Base-by-base conservation (phyloP, 176 grass and related monocot species). In the Oryza australiensis region DNA sequence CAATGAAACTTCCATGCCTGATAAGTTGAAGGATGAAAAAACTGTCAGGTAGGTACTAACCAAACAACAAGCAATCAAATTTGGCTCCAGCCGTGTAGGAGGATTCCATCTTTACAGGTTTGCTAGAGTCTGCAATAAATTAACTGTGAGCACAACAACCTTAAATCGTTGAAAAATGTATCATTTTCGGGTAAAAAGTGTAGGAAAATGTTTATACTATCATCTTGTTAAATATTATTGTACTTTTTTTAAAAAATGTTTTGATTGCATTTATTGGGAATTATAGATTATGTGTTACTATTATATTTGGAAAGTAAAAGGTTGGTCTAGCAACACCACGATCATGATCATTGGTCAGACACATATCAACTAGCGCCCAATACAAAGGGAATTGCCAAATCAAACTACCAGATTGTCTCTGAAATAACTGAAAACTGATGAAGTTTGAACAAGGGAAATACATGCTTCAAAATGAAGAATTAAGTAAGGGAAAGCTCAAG, bases 1-100 rank as follows among this genome's bases (percentile, higher is more conserved):
- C 30, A 64, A 12, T 5, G 14, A 27, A 10, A 45, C 15, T 32
- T 64, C 5, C 12, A 24, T 68, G 30, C 13, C 57, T 26, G 0
- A n/a, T 71, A 26, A 60, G 11, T 7, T 27, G 16, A 29, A 12
- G 9, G 32, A 7, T 48, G 8, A 26, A 30, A 30, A 16, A 40
- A 18, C 3, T 4, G 32, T 41, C 40, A 79, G 15, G 26, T 28
- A 37, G 7, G 34, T 38, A 51, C 76, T 77, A 76, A 98, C 96
- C 96, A 15, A 99, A 95, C 8, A 99, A 85, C 66, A 99, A 66
- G 64, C 87, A 99, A 27, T 99, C 96, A 64, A 93, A 95, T 72
- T 94, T 99, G 16, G 85, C 85, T 43, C 74, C 93, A 41, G n/a
- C 66, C 4, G 23, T 48, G 80, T 73, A 89, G 57, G 68, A 89